A percentile compares a stretch with the other conserved stretches of the same genome.
Conservation (phyloP, 176 grass and related monocot species). For the Puya raimondii region DNA sequence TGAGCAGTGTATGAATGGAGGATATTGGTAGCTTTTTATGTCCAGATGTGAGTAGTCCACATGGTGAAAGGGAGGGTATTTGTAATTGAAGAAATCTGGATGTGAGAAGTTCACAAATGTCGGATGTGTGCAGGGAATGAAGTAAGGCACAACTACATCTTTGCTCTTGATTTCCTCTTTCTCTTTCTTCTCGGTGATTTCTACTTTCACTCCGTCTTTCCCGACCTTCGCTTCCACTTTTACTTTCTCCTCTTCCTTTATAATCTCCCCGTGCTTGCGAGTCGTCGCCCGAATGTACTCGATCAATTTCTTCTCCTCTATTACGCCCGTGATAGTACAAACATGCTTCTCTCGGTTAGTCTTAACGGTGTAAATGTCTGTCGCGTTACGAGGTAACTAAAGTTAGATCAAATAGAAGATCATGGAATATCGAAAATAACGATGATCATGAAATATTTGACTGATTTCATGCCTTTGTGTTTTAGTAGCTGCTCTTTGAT, state of each 20-base stretch:
- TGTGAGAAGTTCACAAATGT: slow-evolving; percentile 44
- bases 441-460: neutral
- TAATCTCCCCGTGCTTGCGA: slow-evolving; percentile 32
- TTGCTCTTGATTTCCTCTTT: slow-evolving; percentile 34
- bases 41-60: slow-evolving; percentile 43
- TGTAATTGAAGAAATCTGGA: neutral
- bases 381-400: neutral
- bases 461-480: slow-evolving; percentile 49
- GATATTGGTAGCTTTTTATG: slow-evolving; percentile 34
- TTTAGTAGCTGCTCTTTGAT: slow-evolving; percentile 50
- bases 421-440: neutral
- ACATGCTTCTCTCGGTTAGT: slow-evolving; percentile 42
- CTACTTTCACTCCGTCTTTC: neutral
- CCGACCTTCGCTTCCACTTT: slow-evolving; percentile 11
- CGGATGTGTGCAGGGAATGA: slow-evolving; percentile 69
- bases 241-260: slow-evolving; percentile 26
- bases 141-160: slow-evolving; percentile 55
- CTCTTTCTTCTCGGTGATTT: slow-evolving; percentile 19
- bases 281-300: slow-evolving; percentile 49
- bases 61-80: neutral
- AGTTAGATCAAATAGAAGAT: slow-evolving; percentile 2
- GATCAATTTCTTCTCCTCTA: slow-evolving; percentile 52
- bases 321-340: slow-evolving; percentile 41
- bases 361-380: slow-evolving; percentile 66
- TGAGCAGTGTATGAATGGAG: slow-evolving; percentile 59